phyloP scores from a whole-genome alignment of 176 grass and related monocot genomes.

The Oropetium thomaeum region DNA sequence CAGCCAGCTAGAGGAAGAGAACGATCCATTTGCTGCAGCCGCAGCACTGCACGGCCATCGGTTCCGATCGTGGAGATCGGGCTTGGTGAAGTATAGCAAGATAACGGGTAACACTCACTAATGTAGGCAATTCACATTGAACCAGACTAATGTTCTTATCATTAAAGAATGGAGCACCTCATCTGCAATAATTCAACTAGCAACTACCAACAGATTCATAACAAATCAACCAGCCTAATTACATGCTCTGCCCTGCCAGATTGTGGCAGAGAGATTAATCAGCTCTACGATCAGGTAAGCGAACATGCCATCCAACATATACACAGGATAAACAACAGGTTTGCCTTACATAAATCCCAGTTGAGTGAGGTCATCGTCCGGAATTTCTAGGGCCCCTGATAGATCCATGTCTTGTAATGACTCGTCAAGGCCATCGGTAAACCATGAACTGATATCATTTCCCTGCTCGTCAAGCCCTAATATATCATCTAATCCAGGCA shows the following conservation, averaged over 20 bases:
- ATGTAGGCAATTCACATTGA: no score
- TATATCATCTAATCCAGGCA: slow-evolving; percentile 48
- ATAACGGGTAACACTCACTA: no score
- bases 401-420: slow-evolving; percentile 58
- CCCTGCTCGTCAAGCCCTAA: slow-evolving; percentile 54
- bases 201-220: not conserved
- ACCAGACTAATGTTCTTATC: slow-evolving; percentile 5
- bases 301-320: slow-evolving; percentile 35
- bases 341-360: slow-evolving; percentile 51
- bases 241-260: slow-evolving; percentile 41
- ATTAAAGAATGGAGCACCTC: slow-evolving; percentile 30
- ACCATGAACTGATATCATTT: slow-evolving; percentile 60
- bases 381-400: slow-evolving; percentile 54
- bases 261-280: slow-evolving; percentile 30
- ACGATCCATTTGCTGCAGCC: no score
- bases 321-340: slow-evolving; percentile 27
- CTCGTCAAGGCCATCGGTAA: slow-evolving; percentile 43
- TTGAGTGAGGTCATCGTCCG: slow-evolving; percentile 63
- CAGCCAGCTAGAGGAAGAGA: no score
- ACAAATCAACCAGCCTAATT: slow-evolving; percentile 38
- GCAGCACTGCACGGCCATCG: no score
- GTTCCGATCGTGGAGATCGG: no score
- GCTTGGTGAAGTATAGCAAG: no score
- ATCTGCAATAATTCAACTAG: slow-evolving; percentile 19
- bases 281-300: slow-evolving; percentile 17